Percentiles rank a stretch among this genome's conserved stretches.
Conservation (phyloP, 768 basidiomycete species). For the Suillus tomentosus region DNA sequence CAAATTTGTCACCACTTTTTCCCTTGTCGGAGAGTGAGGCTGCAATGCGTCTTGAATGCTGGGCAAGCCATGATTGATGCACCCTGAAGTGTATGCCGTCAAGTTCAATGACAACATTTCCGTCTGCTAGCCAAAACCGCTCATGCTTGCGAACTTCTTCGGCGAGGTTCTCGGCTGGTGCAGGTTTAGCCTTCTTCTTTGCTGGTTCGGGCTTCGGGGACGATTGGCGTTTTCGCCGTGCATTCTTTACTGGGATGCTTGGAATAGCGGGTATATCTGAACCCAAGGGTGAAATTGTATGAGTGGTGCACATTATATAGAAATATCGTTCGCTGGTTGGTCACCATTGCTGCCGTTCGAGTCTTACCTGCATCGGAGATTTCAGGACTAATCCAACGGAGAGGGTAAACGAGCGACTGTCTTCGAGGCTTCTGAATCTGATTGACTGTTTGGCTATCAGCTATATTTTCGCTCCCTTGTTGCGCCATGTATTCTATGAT, state of each 20-base stretch:
- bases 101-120: conserved; percentile 36
- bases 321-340: background rate
- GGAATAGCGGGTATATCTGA: too few relatives aligned
- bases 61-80: conserved; percentile 35
- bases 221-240: background rate
- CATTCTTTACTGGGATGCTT: background rate
- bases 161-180: background rate
- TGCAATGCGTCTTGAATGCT: conserved; percentile 28
- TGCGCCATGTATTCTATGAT: too few relatives aligned
- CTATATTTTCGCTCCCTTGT: too few relatives aligned
- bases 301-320: background rate
- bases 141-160: conserved; percentile 7
- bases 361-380: background rate
- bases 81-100: conserved; percentile 36
- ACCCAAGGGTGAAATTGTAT: too few relatives aligned
- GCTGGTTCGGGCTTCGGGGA: background rate
- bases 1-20: background rate
- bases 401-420: too few relatives aligned
- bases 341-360: background rate
- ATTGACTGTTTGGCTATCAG: too few relatives aligned
- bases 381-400: too few relatives aligned
- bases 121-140: conserved; percentile 38
- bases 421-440: too few relatives aligned
- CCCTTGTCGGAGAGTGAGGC: background rate
- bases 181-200: background rate